Percentiles rank a stretch among this genome's conserved stretches.
Evolutionary conservation across 2,329 filamentous ascomycete species (phyloP).

Genomic region (Pseudonectria foliicola): DNA sequence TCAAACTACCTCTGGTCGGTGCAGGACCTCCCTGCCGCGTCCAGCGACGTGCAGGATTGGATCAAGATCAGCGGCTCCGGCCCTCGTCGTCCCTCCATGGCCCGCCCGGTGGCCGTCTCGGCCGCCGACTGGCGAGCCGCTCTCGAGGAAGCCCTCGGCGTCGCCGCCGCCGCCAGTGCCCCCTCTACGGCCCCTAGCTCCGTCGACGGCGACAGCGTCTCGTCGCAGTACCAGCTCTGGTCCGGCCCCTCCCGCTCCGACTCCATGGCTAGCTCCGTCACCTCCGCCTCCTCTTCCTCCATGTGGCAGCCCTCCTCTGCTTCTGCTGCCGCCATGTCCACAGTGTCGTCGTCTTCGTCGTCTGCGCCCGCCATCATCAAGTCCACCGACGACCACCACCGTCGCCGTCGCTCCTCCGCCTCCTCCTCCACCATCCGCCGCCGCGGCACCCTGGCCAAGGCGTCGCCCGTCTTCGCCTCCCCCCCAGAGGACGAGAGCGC

Average conservation of each 20-base stretch:
- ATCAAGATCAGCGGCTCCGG: conserved; percentile 4
- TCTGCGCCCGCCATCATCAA: conserved; percentile 13
- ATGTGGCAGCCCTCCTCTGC: conserved; percentile 15
- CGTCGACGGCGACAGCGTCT: no score
- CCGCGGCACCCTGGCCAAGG: conserved; percentile 14
- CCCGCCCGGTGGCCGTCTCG: conserved; percentile 13
- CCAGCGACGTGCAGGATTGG: conserved; percentile 14
- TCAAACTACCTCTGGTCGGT: conserved; percentile 31
- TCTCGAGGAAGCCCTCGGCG: conserved; percentile 19
- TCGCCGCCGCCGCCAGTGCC: no score
- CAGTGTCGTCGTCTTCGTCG: conserved; percentile 4
- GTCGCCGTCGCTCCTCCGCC: no score
- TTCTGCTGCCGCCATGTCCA: not conserved
- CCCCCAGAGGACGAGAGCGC: conserved; percentile 14
- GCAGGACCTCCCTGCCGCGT: conserved; percentile 10
- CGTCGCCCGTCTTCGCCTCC: conserved; percentile 16
- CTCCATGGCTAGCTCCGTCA: conserved; percentile 8
- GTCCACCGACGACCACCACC: conserved; percentile 5
- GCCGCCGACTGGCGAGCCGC: conserved; percentile 32
- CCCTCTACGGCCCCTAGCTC: no score
- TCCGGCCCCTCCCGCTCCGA: no score
- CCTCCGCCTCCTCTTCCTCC: conserved; percentile 2
- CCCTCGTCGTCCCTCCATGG: conserved; percentile 11
- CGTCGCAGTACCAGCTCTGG: conserved; percentile 20
- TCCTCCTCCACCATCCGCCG: conserved; percentile 18